These are phyloP conservation scores for Platanthera zijinensis DNA, from an alignment of 106 monocot genomes.

Conservation along the genomic window DNA sequence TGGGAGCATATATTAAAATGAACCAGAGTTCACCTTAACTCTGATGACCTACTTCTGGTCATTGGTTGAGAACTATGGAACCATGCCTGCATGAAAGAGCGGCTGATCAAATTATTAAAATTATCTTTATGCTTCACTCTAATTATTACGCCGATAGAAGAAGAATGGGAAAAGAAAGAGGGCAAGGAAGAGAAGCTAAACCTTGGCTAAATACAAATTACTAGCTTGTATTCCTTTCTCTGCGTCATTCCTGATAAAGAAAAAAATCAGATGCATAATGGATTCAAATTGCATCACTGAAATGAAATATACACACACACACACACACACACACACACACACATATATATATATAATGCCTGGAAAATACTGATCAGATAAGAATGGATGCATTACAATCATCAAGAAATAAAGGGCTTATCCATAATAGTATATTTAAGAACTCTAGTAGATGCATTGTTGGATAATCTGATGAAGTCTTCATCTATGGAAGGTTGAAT, in stretches of 20 bases:
- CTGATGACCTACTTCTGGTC: constrained; percentile 56
- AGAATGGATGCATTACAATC: neutral
- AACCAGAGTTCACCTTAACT: constrained; percentile 27
- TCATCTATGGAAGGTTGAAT: neutral
- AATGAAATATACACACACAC: neutral
- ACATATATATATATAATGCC: neutral
- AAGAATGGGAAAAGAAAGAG: neutral
- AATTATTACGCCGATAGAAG: neutral
- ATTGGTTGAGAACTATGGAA: constrained; percentile 64
- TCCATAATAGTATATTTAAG: neutral
- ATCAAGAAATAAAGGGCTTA: neutral
- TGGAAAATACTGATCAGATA: neutral
- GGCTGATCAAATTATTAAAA: neutral
- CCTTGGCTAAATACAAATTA: constrained; percentile 52
- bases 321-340: no score
- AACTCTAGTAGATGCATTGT: neutral
- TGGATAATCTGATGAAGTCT: neutral
- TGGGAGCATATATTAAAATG: neutral
- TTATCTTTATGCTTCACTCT: neutral
- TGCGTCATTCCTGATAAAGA: constrained; percentile 35
- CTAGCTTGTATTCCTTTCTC: constrained; percentile 46
- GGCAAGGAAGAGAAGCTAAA: constrained; percentile 1
- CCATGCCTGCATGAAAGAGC: constrained; percentile 37
- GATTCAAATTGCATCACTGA: neutral
- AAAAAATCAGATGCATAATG: neutral